Evolutionary conservation across 2,329 filamentous ascomycete genomes (phyloP), one percentile per base, ranked within the genome.

Genomic region (Fusarium nisikadoi): DNA sequence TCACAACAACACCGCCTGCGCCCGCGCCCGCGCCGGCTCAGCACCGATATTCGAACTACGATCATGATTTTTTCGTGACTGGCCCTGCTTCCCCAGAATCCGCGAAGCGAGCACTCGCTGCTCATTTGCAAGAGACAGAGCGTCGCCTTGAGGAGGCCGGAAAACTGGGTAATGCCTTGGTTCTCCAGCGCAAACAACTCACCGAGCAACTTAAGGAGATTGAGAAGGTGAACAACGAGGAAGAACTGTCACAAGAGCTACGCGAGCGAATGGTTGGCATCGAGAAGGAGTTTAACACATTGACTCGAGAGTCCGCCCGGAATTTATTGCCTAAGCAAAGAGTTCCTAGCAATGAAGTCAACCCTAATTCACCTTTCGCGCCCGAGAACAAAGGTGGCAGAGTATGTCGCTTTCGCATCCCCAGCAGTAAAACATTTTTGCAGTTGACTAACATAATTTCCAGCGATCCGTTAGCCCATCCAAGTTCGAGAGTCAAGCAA

Each of bases 231-330:
- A 87, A 94, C 77, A 86, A 89, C 47, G 93, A 96, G 74, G 90
- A 89, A 29, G 93, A 97, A 70, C 90, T 98, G 56, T 91, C 92
- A 0, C 90, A 93, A 7, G 95, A 97, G 73, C 84, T 99, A 76
- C 93, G 93, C 66, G 89, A 92, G 77, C 94, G 93, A 82, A 87
- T 99, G 58, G 87, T 90, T 19, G 94, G 97, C 71, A 90, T 99
- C 66, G 96, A 99, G 81, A 93, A 90, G 81, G 96, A 99, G 78
- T 98, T 97, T 84, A 95, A 97, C 80, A 95, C 98, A 79, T 91
- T 98, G 50, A 94, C 95, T 17, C 89, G 92, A 70, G 95, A 98
- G 80, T 96, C 93, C 52, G 94, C 95, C 46, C 89, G 95, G 72
- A 94, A 94, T 5, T 95, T 98, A 80, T 84, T 98, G 67, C 93